Evolutionary conservation across 2,329 filamentous ascomycete genomes (phyloP).

Genomic region (Colletotrichum tamarilloi): DNA sequence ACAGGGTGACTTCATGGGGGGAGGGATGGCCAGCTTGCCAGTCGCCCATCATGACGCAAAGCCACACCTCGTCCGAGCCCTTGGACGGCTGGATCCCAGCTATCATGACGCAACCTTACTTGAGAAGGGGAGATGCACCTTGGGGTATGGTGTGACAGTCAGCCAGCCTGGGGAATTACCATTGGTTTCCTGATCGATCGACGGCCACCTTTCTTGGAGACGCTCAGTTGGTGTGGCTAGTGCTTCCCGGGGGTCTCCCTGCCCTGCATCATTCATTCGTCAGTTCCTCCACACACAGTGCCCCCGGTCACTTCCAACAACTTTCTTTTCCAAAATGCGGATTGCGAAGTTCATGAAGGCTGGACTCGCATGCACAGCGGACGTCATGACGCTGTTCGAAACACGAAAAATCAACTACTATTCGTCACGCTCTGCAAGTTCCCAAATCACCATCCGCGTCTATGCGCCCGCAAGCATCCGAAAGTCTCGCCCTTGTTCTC

Average conservation of each 20-base stretch:
- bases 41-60: constrained; percentile 38
- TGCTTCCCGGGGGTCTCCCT: constrained; percentile 30
- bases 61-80: constrained; percentile 36
- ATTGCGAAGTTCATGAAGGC: constrained; percentile 25
- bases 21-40: constrained; percentile 11
- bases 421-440: constrained; percentile 24
- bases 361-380: constrained; percentile 17
- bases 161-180: constrained; percentile 11
- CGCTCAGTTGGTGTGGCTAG: constrained; percentile 32
- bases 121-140: constrained; percentile 22
- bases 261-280: constrained; percentile 36
- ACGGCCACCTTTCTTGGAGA: constrained; percentile 38
- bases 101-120: constrained; percentile 36
- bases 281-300: constrained; percentile 30
- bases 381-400: constrained; percentile 35
- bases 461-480: constrained; percentile 16
- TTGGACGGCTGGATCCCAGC: constrained; percentile 28
- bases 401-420: constrained; percentile 13
- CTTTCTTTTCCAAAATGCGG: constrained; percentile 31
- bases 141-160: constrained; percentile 36
- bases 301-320: constrained; percentile 14
- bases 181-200: constrained; percentile 45
- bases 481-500: constrained; percentile 8
- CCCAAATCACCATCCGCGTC: constrained; percentile 6
- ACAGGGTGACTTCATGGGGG: constrained; percentile 36